These are phyloP conservation scores for Pinus tabuliformis DNA, from an alignment of 75 land plant species.

Conservation along the genomic window DNA sequence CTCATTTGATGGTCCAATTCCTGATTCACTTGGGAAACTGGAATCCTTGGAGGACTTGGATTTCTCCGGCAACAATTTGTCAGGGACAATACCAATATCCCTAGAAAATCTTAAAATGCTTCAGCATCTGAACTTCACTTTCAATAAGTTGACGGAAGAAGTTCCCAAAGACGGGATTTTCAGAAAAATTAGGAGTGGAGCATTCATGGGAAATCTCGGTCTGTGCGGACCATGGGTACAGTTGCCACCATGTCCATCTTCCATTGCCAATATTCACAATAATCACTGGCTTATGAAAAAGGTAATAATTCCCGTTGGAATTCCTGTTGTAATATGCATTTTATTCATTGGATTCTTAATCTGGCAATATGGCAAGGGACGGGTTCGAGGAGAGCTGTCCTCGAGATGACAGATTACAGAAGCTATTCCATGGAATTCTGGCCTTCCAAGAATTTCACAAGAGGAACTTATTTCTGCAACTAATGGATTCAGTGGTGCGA, in stretches of 20 bases:
- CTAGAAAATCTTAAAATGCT: conserved; percentile 19
- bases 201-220: conserved; percentile 17
- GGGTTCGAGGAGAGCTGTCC: background rate
- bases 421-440: background rate
- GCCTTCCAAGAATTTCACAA: background rate
- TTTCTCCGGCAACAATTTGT: conserved; percentile 27
- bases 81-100: conserved; percentile 30
- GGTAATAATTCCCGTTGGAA: background rate
- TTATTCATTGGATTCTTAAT: background rate
- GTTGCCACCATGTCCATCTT: background rate
- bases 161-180: conserved; percentile 35
- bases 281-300: background rate
- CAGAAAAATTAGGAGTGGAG: background rate
- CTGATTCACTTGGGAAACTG: conserved; percentile 12
- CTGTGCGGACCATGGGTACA: conserved; percentile 13
- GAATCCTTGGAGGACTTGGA: conserved; percentile 16
- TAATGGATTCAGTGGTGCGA: background rate
- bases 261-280: background rate
- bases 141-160: conserved; percentile 36
- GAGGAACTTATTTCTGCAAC: background rate
- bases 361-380: background rate
- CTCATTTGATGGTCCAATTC: conserved; percentile 34
- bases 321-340: background rate
- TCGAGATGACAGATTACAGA: background rate
- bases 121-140: conserved; percentile 25